Evolutionary conservation across 2,329 filamentous ascomycete species (phyloP), one percentile per base, ranked within the genome.

Genomic region (Aspergillus clavatus): DNA sequence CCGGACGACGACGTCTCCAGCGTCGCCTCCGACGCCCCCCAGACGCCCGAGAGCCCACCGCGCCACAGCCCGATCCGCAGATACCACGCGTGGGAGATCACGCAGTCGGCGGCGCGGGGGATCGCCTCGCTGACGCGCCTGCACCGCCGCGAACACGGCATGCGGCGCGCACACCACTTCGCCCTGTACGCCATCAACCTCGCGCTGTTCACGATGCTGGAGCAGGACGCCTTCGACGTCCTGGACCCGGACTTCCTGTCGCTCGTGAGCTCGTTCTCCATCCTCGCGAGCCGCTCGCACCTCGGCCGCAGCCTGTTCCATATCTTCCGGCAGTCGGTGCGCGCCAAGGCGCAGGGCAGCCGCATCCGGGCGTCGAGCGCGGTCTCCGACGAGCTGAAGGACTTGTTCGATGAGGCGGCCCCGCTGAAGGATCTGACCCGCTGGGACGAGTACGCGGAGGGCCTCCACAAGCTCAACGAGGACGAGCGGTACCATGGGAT

Each of bases 101-200:
- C 54, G 1, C 55, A 59, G n/a, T 49, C 50, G n/a, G 62, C 63
- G 1, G 65, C 65, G 0, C 61, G 58, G 3, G 48, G 47, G 3
- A 68, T 69, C 11, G 56, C 64, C 1, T 33, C 42, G 1, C 53
- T 69, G 3, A 51, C 60, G 0, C 59, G 58, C 8, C 51, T 63
- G 0, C 61, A 68, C 23, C 56, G 62, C 10, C 55, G 55, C 7
- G 63, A 68, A 28, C 66, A 60, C 40, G 63, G 66, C 4, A 51
- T 69, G 43, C 61, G 49, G 24, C 59, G 64, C 3, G 63, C 62
- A 5, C 66, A 69, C 42, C 56, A 62, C 16, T 69, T 68, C 36
- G 61, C 65, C 10, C 53, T 69, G 46, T 69, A 68, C 40, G 63
- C 66, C 0, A 62, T 69, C 38, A 69, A 67, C 18, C 53, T 69